phyloP scores from a whole-genome alignment of 345 rosid species.

The Ceriops zippeliana region DNA sequence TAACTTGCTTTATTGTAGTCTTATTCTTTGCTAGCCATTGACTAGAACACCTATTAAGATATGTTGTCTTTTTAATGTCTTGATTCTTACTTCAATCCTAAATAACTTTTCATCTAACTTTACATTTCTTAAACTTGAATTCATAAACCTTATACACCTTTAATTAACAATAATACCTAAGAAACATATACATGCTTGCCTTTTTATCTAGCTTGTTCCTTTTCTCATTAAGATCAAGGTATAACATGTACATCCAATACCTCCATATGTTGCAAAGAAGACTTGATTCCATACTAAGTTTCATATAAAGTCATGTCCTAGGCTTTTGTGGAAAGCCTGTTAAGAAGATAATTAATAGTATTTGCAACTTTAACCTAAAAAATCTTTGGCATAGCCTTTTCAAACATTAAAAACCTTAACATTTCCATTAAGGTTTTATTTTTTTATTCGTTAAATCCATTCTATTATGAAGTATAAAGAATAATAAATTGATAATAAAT shows the following conservation, averaged over 20 bases:
- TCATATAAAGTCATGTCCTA: background rate
- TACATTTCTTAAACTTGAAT: background rate
- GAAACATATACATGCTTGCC: background rate
- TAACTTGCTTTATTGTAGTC: too few relatives aligned
- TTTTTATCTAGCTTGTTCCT: background rate
- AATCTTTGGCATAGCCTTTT: background rate
- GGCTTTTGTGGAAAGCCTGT: background rate
- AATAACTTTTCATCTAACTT: background rate
- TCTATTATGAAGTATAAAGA: background rate
- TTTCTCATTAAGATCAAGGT: background rate
- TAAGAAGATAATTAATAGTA: background rate
- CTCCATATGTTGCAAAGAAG: background rate
- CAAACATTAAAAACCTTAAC: background rate
- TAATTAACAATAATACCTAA: background rate
- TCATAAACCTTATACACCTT: background rate
- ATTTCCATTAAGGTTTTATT: constrained; percentile 1
- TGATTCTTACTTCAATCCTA: background rate
- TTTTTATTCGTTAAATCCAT: background rate
- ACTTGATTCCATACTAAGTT: background rate
- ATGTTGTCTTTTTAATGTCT: too few relatives aligned
- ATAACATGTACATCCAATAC: background rate
- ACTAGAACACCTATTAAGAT: too few relatives aligned
- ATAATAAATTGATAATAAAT: background rate
- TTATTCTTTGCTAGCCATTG: background rate
- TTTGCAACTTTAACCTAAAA: background rate